These are phyloP conservation scores for Penicillium dipodomyicola DNA, from an alignment of 495 filamentous ascomycete genomes.

Conservation along the genomic window DNA sequence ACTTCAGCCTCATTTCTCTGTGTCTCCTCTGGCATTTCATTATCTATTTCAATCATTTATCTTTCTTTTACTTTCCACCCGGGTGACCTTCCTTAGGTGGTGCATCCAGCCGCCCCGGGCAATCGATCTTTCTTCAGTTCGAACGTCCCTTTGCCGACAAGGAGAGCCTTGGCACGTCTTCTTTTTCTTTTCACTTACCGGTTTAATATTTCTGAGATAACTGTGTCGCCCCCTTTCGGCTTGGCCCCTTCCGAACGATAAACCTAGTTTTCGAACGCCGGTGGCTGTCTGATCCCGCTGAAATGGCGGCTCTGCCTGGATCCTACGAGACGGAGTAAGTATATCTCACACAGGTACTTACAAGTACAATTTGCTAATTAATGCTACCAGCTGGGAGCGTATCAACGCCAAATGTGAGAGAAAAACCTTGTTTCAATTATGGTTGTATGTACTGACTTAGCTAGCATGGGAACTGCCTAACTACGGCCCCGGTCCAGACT, in stretches of 20 bases:
- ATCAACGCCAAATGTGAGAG: not conserved
- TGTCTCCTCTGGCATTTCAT: not conserved
- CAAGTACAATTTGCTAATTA: not conserved
- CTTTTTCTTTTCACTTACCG: not conserved
- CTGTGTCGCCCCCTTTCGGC: not conserved
- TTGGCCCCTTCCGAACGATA: not conserved
- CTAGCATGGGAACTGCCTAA: slow-evolving; percentile 1
- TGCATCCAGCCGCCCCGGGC: not conserved
- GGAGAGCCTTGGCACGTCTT: not conserved
- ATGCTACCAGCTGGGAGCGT: not conserved
- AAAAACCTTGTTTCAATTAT: not conserved
- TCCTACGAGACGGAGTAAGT: not conserved
- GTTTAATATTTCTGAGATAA: not conserved
- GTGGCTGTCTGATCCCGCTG: not conserved
- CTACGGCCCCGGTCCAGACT: slow-evolving; percentile 2
- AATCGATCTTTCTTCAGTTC: not conserved
- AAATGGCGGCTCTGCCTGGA: not conserved
- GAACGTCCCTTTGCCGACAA: not conserved
- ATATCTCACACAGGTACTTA: no score
- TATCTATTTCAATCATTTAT: not conserved
- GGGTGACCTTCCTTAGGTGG: not conserved
- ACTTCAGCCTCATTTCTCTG: not conserved
- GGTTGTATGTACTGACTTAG: not conserved
- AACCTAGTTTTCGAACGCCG: not conserved
- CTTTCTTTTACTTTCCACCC: not conserved